These are phyloP conservation scores for Amanita pseudoporphyria DNA, from an alignment of 768 basidiomycete genomes.

Conservation along the genomic window DNA sequence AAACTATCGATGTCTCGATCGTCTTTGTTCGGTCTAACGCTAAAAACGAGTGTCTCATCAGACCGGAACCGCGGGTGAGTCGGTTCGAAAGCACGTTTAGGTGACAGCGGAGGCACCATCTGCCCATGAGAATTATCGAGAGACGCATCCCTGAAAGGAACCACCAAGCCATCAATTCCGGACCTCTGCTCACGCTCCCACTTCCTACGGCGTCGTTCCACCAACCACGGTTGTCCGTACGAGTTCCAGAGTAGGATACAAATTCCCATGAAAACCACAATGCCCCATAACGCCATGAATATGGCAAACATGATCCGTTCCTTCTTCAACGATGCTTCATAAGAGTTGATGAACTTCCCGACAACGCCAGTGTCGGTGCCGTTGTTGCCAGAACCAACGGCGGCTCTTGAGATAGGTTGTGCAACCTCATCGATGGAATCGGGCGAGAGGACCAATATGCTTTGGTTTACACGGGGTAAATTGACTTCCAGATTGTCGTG, in stretches of 20 bases:
- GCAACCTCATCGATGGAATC: constrained; percentile 63
- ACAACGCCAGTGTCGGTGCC: constrained; percentile 52
- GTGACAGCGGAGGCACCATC: constrained; percentile 10
- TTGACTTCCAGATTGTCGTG: constrained; percentile 78
- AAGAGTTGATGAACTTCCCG: constrained; percentile 62
- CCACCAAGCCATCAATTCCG: constrained; percentile 34
- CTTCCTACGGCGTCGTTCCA: constrained; percentile 35
- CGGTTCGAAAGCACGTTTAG: constrained; percentile 8
- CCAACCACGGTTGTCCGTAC: constrained; percentile 38
- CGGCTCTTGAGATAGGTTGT: constrained; percentile 74
- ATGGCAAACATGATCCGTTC: constrained; percentile 79
- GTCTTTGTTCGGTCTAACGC: neutral
- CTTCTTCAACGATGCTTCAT: constrained; percentile 62
- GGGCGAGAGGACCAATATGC: constrained; percentile 70
- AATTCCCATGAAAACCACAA: constrained; percentile 78
- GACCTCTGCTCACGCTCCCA: constrained; percentile 45
- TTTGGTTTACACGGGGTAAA: constrained; percentile 69
- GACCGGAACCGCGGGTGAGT: neutral
- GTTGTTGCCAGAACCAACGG: constrained; percentile 49
- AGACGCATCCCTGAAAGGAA: constrained; percentile 24
- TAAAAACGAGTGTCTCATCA: constrained; percentile 3
- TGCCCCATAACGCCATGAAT: constrained; percentile 75
- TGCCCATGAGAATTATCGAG: constrained; percentile 8
- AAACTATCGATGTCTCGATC: constrained; percentile 32
- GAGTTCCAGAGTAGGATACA: constrained; percentile 65